Conservation (phyloP, 179 eudicot genomes). For the Silene vulgaris region DNA sequence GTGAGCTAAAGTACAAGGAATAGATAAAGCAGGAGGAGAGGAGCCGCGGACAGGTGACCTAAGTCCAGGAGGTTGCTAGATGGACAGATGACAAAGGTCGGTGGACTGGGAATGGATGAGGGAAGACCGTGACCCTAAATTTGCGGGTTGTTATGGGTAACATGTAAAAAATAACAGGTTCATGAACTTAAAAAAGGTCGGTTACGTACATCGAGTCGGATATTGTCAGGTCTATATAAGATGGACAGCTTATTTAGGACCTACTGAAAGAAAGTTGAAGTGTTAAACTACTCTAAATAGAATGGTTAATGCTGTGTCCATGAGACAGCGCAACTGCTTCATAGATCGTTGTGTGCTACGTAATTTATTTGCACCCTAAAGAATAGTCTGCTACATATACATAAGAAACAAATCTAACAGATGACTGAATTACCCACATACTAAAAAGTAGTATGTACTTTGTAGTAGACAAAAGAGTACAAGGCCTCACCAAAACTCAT, state of each 20-base stretch:
- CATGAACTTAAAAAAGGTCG: background rate
- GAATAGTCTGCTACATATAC: background rate
- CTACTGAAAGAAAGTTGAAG: background rate
- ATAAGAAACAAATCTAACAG: background rate
- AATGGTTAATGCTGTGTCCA: background rate
- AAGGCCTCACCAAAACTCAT: slow-evolving; percentile 56
- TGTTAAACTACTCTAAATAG: background rate
- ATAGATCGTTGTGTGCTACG: background rate
- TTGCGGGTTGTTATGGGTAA: background rate
- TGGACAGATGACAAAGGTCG: background rate
- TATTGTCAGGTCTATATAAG: background rate
- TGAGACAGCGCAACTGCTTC: background rate
- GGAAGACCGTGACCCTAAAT: background rate
- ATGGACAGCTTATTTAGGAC: background rate
- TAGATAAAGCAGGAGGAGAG: background rate
- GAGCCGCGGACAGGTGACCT: background rate
- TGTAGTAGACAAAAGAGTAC: background rate
- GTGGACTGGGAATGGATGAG: background rate
- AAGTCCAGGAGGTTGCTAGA: background rate
- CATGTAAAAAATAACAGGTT: background rate
- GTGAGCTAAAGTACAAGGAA: background rate
- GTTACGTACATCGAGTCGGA: background rate
- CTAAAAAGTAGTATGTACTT: background rate
- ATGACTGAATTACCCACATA: background rate
- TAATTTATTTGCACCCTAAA: background rate